Base-by-base conservation (phyloP, 192 early-diverging fungal species). In the Coemansia pectinata region DNA sequence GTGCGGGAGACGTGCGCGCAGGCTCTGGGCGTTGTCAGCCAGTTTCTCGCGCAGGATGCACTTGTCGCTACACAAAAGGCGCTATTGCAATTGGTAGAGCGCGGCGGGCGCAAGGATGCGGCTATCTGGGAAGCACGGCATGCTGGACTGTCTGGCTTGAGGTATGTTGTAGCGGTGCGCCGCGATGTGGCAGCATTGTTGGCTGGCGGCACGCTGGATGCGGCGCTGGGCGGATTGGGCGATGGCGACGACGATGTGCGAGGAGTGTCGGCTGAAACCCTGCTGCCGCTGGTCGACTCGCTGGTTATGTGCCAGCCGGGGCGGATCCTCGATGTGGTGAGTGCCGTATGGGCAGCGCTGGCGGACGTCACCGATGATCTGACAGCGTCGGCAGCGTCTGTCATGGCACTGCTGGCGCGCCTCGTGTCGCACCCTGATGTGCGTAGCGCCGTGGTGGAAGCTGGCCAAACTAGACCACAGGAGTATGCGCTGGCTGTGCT, bases 211-310 rank as follows among this genome's bases (percentile, higher is more conserved):
- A 89, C 92, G 14, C 86, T 91, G 11, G 91, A 84, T 34, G 96
- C 96, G 0, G 93, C 97, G 25, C 84, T 98, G 11, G 80, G 90
- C 19, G 98, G 94, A 1, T 77, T 99, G 34, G 88, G 88, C 33
- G 94, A 96, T 61, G 76, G 79, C 45, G 95, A 99, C 77, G 98
- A 99, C 73, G 96, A 98, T 73, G 96, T 99, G 21, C 89, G 96
- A 4, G 89, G 93, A 10, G 96, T 98, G 8, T 91, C 93, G 11
- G 95, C 98, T 0, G 90, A 94, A 3, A 92, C 95, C 4, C 76
- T 99, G 67, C 75, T 96, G 27, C 98, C 98, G 3, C 87, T 99
- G 60, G 90, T 90, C 0, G 92, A 92, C 31, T 78, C 88, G 41
- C 85, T 98, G 70, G 91, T 94, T 10, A 66, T 86, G 12, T 83